phyloP scores from a whole-genome alignment of 1,284 basidiomycete species.

The Microbotryum saponariae region DNA sequence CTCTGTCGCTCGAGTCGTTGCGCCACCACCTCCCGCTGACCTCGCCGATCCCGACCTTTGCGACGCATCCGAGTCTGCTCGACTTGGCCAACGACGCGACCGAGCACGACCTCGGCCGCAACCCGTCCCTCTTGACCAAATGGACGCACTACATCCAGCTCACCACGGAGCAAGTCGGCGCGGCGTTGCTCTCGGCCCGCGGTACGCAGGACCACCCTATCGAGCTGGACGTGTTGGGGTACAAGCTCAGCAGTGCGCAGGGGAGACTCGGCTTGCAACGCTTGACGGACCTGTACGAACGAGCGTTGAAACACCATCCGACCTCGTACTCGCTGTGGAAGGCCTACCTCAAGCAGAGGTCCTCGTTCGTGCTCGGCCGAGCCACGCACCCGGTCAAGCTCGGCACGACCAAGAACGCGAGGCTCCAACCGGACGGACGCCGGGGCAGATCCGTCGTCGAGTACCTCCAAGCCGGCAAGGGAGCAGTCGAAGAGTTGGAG shows the following conservation, averaged over 20 bases:
- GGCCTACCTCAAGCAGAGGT: constrained; percentile 74
- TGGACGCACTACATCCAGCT: constrained; percentile 84
- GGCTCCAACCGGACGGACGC: constrained; percentile 38
- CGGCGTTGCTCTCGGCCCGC: constrained; percentile 39
- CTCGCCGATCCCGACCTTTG: constrained; percentile 71
- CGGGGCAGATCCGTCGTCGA: constrained; percentile 28
- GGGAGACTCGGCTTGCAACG: constrained; percentile 34
- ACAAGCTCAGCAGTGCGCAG: constrained; percentile 35
- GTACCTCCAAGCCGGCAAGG: constrained; percentile 44
- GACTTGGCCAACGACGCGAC: constrained; percentile 68
- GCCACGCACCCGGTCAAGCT: constrained; percentile 47
- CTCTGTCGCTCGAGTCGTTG: constrained; percentile 1
- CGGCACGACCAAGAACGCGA: constrained; percentile 47
- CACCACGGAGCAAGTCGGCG: constrained; percentile 57
- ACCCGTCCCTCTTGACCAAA: constrained; percentile 79
- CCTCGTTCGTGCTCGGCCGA: constrained; percentile 73
- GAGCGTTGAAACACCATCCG: constrained; percentile 80
- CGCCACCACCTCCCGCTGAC: constrained; percentile 44
- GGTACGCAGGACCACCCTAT: constrained; percentile 47
- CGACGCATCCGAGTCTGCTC: constrained; percentile 67
- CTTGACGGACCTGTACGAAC: constrained; percentile 71
- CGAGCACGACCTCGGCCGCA: constrained; percentile 92
- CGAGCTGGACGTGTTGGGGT: constrained; percentile 35
- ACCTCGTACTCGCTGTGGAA: constrained; percentile 92
- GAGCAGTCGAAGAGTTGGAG: constrained; percentile 50